phyloP scores from a whole-genome alignment of 2,329 filamentous ascomycete species.

The Ilyonectria sp. region DNA sequence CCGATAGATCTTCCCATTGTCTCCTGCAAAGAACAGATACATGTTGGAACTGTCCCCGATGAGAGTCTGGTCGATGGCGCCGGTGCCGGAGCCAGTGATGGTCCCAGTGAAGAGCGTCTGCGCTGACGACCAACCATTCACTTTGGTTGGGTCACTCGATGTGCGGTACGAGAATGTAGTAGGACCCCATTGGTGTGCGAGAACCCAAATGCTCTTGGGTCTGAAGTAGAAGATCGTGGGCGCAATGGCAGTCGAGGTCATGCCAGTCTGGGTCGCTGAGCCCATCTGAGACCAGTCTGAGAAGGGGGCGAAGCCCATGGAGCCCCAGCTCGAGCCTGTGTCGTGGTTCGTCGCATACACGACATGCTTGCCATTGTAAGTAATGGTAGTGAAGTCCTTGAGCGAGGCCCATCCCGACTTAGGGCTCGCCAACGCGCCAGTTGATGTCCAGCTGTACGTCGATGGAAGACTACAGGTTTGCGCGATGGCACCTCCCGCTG shows the following conservation, averaged over 20 bases:
- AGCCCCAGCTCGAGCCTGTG: constrained; percentile 65
- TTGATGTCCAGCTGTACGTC: constrained; percentile 32
- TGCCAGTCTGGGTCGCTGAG: constrained; percentile 66
- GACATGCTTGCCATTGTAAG: constrained; percentile 71
- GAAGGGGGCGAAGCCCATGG: constrained; percentile 72
- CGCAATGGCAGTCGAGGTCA: constrained; percentile 65
- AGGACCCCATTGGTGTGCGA: constrained; percentile 76
- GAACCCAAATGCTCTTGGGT: constrained; percentile 75
- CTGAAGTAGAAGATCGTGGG: constrained; percentile 75
- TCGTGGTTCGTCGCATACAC: constrained; percentile 70
- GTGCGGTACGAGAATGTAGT: constrained; percentile 74
- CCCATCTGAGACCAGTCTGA: constrained; percentile 67
- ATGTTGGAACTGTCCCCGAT: constrained; percentile 74
- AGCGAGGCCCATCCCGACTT: constrained; percentile 49
- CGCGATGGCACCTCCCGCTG: no score
- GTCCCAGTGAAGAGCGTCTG: constrained; percentile 71
- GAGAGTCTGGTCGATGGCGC: constrained; percentile 74
- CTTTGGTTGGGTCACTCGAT: constrained; percentile 69
- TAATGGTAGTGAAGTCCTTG: constrained; percentile 73
- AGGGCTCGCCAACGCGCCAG: constrained; percentile 27
- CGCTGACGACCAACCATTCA: constrained; percentile 69
- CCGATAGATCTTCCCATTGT: constrained; percentile 78
- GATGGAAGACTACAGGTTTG: constrained; percentile 23
- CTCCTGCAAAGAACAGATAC: constrained; percentile 78
- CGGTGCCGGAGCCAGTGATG: constrained; percentile 66